Base-by-base conservation (phyloP, 179 eudicot genomes). In the Patellifolia procumbens region DNA sequence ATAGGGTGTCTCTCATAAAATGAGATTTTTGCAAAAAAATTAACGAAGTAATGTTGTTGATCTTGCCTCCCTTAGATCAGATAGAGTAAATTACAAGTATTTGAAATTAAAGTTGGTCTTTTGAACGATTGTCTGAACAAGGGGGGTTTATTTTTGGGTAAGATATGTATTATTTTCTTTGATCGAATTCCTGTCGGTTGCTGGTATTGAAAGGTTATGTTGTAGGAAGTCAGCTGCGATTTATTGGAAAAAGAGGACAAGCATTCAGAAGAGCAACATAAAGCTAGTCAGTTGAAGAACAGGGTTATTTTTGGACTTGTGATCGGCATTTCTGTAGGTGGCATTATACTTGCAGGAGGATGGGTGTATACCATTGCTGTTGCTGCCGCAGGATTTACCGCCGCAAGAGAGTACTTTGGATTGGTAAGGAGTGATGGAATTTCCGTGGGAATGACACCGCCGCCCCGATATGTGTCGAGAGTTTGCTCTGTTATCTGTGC, bases 391-490 rank as follows among this genome's bases (percentile, higher is more conserved):
- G 90, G 76, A 80, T 95, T 88, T 81, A 81, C 83, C 76, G 94
- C 88, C 74, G 84, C 99, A 62, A 89, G 97, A 68, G 99, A 95
- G 79, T 95, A 91, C 82, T 95, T 95, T 84, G 98, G 87, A 84
- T 86, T 95, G 79, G 97, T 95, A 67, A 87, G 99, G 73, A 95
- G 99, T 78, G 90, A 88, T 68, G 98, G 99, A 42, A 90, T 95
- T 68, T 84, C 99, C 49, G 81, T 85, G 62, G 98, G 99, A 80
- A 93, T 93, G 98, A 90, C 96, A 22, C 97, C 97, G 9, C 99
- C 99, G 59, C 99, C 99, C 76, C 89, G 91, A 84, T 91, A 87
- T 83, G 88, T 93, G 42, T 93, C 99, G 28, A 86, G 94, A 88
- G 93, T 90, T 82, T 95, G 96, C 80, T 90, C 98, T 53, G 92